Conservation (phyloP, 2,329 filamentous ascomycete genomes). For the Aureobasidium namibiae region DNA sequence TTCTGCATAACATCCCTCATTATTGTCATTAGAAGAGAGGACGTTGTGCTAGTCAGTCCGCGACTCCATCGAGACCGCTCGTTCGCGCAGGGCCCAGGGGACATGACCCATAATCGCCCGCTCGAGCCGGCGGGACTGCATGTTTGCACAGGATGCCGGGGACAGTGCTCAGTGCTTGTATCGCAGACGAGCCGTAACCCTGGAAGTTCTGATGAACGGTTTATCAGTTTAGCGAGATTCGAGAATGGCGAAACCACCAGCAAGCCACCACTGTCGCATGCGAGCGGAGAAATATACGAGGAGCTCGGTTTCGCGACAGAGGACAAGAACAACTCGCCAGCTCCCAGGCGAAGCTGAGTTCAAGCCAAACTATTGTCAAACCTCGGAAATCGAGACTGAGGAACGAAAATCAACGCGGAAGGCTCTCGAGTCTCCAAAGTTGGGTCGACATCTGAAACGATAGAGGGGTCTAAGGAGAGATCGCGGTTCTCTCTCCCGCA, state of each 20-base stretch:
- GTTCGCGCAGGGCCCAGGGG: neutral
- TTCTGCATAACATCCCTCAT: neutral
- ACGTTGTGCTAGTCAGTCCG: neutral
- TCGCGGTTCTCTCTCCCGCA: neutral
- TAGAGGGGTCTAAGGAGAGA: neutral
- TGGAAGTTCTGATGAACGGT: neutral
- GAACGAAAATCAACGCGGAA: neutral
- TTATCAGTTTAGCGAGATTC: conserved; percentile 1
- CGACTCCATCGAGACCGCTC: neutral
- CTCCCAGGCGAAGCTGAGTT: neutral
- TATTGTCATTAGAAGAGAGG: neutral
- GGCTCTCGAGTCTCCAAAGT: neutral
- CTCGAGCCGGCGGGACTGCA: neutral
- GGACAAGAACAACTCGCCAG: neutral
- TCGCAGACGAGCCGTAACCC: neutral
- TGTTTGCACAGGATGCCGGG: neutral
- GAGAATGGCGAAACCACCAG: neutral
- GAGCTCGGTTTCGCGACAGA: neutral
- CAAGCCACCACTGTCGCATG: neutral
- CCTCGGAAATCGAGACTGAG: neutral
- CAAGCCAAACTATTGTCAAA: neutral
- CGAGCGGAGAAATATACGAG: neutral
- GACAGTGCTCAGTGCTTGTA: conserved; percentile 5
- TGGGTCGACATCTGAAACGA: neutral
- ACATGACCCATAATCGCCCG: neutral